These are phyloP conservation scores for Acanthochlamys bracteata DNA, from an alignment of 106 monocot genomes.

Conservation along the genomic window DNA sequence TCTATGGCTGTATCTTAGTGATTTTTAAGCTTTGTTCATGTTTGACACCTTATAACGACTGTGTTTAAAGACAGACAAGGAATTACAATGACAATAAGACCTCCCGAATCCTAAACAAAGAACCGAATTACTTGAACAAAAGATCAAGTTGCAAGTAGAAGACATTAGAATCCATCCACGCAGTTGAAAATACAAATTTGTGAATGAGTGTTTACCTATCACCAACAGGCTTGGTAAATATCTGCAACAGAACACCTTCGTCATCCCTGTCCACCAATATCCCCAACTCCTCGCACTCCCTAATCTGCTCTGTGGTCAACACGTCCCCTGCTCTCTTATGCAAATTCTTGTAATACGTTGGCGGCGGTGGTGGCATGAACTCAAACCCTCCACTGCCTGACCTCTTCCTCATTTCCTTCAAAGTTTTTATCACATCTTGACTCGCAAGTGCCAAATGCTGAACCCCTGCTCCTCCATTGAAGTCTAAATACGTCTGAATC, in stretches of 20 bases:
- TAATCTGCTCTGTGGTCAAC: slow-evolving; percentile 71
- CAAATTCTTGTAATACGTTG: slow-evolving; percentile 67
- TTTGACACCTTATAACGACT: too few relatives aligned
- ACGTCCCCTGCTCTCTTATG: slow-evolving; percentile 54
- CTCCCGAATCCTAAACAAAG: too few relatives aligned
- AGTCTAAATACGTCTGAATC: slow-evolving; percentile 87
- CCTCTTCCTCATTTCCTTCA: slow-evolving; percentile 45
- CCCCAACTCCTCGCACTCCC: slow-evolving; percentile 77
- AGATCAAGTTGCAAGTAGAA: neutral
- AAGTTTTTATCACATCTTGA: slow-evolving; percentile 46
- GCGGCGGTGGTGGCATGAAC: slow-evolving; percentile 76
- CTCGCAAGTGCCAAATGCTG: slow-evolving; percentile 77
- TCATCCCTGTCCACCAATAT: slow-evolving; percentile 86
- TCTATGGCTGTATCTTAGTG: too few relatives aligned
- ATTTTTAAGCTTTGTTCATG: too few relatives aligned
- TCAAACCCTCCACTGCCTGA: slow-evolving; percentile 61
- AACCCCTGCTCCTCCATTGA: slow-evolving; percentile 71
- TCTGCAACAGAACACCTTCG: slow-evolving; percentile 81
- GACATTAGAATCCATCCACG: too few relatives aligned
- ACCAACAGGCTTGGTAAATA: slow-evolving; percentile 91
- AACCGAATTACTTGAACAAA: too few relatives aligned
- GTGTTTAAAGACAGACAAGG: too few relatives aligned
- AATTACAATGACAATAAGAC: too few relatives aligned
- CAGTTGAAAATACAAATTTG: too few relatives aligned
- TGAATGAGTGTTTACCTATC: slow-evolving; percentile 44